phyloP scores from a whole-genome alignment of 345 rosid genomes.

The Draba incana region DNA sequence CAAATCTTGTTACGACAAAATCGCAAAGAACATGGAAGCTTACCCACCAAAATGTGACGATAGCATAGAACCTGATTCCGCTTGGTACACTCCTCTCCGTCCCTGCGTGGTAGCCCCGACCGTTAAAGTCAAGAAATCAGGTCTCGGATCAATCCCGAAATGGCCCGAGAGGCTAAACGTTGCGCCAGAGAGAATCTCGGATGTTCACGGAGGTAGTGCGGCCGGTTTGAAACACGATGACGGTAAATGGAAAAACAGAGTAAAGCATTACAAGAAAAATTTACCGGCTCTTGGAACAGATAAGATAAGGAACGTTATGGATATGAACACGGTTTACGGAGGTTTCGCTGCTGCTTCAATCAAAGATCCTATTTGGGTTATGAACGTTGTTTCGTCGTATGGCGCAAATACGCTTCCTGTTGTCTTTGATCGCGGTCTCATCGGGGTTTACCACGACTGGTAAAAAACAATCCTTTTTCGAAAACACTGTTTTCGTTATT shows the following conservation, averaged over 20 bases:
- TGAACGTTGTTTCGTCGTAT: constrained; percentile 94
- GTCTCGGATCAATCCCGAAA: constrained; percentile 64
- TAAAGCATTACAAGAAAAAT: constrained; percentile 84
- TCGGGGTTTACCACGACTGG: constrained; percentile 95
- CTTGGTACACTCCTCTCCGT: constrained; percentile 97
- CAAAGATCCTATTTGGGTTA: constrained; percentile 90
- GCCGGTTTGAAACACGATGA: constrained; percentile 70
- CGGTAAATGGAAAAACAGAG: constrained; percentile 84
- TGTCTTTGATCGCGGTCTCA: constrained; percentile 89
- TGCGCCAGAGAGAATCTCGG: constrained; percentile 72
- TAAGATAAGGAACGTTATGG: constrained; percentile 90
- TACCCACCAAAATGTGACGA: constrained; percentile 93
- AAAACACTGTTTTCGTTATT: background rate
- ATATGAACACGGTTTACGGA: constrained; percentile 94
- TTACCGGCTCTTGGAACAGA: constrained; percentile 82
- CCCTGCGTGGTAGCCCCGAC: constrained; percentile 87
- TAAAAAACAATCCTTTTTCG: constrained; percentile 33
- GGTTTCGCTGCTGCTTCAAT: constrained; percentile 81
- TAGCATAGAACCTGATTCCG: constrained; percentile 90
- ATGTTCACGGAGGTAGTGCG: constrained; percentile 68
- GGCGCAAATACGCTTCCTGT: constrained; percentile 76
- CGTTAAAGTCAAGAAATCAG: constrained; percentile 56
- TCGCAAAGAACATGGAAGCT: constrained; percentile 58
- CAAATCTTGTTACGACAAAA: constrained; percentile 67
- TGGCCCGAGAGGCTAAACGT: constrained; percentile 80